Percentiles rank a stretch among this genome's conserved stretches.
phyloP scores from a whole-genome alignment of 192 early-diverging fungal species.

The Linnemannia schmuckeri region DNA sequence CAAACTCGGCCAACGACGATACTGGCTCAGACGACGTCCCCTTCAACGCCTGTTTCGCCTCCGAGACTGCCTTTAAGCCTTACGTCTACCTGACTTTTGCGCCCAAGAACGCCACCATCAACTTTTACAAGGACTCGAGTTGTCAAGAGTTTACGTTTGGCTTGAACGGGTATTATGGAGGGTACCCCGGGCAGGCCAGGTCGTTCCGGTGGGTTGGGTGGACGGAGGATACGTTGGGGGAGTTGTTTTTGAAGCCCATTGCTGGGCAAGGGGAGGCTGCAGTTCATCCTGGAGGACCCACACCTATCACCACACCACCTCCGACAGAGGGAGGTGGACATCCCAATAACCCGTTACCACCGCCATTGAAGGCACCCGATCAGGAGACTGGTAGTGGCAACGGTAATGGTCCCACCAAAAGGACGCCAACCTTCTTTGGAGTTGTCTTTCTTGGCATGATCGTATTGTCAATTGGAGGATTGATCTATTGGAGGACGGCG shows the following conservation, averaged over 20 bases:
- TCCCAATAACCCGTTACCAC: constrained; percentile 2
- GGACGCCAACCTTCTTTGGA: constrained; percentile 40
- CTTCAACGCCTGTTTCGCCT: constrained; percentile 37
- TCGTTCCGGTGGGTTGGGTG: constrained; percentile 50
- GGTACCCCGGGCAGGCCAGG: constrained; percentile 26
- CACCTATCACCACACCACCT: background rate
- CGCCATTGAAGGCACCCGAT: background rate
- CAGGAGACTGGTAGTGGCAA: background rate
- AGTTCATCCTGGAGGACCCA: background rate
- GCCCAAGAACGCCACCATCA: constrained; percentile 51
- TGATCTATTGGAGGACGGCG: constrained; percentile 35
- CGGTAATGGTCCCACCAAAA: background rate
- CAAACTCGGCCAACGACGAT: constrained; percentile 15
- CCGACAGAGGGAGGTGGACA: constrained; percentile 6
- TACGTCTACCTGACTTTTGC: constrained; percentile 38
- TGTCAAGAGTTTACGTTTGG: constrained; percentile 38
- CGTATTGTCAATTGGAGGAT: constrained; percentile 30
- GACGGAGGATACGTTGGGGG: constrained; percentile 34
- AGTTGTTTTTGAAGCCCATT: constrained; percentile 15
- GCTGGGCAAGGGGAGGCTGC: constrained; percentile 31
- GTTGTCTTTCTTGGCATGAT: constrained; percentile 11
- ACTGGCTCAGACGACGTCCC: constrained; percentile 10
- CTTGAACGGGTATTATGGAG: constrained; percentile 28
- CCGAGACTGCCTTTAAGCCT: background rate
- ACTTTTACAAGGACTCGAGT: constrained; percentile 38